A percentile compares a stretch with the other conserved stretches of the same genome.
phyloP scores from a whole-genome alignment of 225 moss, liverwort and hornwort species.

The Sphagnum tenellum region DNA sequence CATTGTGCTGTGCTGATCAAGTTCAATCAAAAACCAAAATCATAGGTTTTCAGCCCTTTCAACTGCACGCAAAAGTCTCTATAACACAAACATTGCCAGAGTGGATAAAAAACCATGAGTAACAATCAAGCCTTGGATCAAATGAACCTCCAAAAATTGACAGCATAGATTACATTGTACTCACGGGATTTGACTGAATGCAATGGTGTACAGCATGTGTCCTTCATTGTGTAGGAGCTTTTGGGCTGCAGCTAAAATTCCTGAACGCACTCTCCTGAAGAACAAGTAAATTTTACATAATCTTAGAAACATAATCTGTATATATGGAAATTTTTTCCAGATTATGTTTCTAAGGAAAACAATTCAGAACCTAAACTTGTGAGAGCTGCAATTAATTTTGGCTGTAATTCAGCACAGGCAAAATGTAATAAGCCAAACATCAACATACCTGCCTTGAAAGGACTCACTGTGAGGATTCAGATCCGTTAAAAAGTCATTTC shows the following conservation, averaged over 20 bases:
- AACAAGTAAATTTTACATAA: not conserved
- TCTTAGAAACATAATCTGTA: not conserved
- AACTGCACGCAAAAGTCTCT: not conserved
- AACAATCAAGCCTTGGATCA: not conserved
- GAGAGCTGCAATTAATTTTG: not conserved
- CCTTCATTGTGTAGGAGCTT: conserved; percentile 53
- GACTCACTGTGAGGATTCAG: conserved; percentile 68
- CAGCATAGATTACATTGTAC: conserved; percentile 2
- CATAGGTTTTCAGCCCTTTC: not conserved
- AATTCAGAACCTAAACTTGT: not conserved
- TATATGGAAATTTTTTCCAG: too few species aligned
- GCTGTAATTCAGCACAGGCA: too few species aligned
- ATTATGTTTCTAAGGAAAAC: too few species aligned
- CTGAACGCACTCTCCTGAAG: conserved; percentile 66
- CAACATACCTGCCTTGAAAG: conserved; percentile 56
- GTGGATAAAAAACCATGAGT: not conserved
- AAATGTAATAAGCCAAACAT: too few species aligned
- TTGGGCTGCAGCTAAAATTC: conserved; percentile 66
- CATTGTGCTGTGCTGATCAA: conserved; percentile 47
- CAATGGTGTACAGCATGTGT: conserved; percentile 35
- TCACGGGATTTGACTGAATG: conserved; percentile 29
- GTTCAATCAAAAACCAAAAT: not conserved
- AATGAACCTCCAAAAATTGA: too few species aligned
- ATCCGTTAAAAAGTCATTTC: conserved; percentile 80
- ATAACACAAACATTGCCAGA: conserved; percentile 12